Evolutionary conservation across 2,329 filamentous ascomycete species (phyloP).

Genomic region (Cladophialophora carrionii): DNA sequence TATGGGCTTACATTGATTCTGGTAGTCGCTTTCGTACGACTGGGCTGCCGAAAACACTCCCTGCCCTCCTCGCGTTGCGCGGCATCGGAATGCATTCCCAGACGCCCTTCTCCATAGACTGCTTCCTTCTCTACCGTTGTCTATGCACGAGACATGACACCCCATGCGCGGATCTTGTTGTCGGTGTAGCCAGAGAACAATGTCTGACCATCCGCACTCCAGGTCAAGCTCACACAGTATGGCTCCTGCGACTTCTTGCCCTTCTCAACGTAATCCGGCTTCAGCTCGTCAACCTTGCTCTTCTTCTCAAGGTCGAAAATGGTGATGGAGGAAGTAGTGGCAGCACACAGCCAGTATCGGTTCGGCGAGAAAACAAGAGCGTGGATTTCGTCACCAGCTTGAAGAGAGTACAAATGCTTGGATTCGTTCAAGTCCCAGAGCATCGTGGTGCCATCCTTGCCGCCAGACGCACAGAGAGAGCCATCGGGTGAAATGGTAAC

Average conservation of each 20-base stretch:
- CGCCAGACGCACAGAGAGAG: constrained; percentile 97
- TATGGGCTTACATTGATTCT: constrained; percentile 29
- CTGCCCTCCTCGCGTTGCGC: neutral
- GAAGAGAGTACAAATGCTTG: constrained; percentile 99
- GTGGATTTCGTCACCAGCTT: constrained; percentile 99
- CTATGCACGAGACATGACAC: constrained; percentile 93
- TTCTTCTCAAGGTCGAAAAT: constrained; percentile 99
- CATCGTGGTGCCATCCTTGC: constrained; percentile 99
- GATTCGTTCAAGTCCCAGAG: constrained; percentile 99
- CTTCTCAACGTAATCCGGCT: constrained; percentile 93
- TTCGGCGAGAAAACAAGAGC: constrained; percentile 99
- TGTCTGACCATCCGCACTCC: constrained; percentile 98
- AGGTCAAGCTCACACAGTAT: constrained; percentile 96
- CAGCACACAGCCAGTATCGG: constrained; percentile 99
- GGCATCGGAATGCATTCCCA: neutral
- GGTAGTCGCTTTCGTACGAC: constrained; percentile 6
- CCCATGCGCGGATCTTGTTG: constrained; percentile 98
- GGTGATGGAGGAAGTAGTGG: constrained; percentile 96
- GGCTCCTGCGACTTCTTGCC: constrained; percentile 99
- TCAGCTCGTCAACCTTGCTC: constrained; percentile 83
- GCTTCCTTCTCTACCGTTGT: neutral
- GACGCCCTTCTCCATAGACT: neutral
- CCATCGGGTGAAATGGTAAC: constrained; percentile 99
- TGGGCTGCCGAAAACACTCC: neutral
- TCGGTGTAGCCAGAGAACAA: constrained; percentile 99